Base-by-base conservation (phyloP, 805 yeast genomes). In the Candida lessepsii region DNA sequence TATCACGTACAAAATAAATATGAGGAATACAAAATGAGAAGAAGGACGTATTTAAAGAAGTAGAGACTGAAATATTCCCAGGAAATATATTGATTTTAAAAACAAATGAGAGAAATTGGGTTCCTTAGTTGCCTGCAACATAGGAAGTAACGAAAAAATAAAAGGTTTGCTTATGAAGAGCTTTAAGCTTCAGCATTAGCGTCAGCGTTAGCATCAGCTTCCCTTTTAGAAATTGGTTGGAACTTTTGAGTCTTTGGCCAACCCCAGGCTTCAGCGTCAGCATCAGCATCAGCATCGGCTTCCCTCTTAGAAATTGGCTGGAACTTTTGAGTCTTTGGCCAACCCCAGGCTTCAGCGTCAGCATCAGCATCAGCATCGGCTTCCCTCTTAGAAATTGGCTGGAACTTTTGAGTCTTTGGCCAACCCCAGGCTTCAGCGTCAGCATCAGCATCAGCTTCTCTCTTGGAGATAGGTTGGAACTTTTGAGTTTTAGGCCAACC, bases 121-220 rank as follows among this genome's bases (percentile, higher is more conserved):
- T n/a, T n/a, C n/a, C n/a, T n/a, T n/a, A n/a, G n/a, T n/a, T n/a
- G n/a, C n/a, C n/a, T n/a, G n/a, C n/a, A n/a, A n/a, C n/a, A n/a
- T n/a, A n/a, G n/a, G n/a, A n/a, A n/a, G n/a, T n/a, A n/a, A n/a
- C n/a, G n/a, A n/a, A n/a, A n/a, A n/a, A n/a, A n/a, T n/a, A n/a
- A n/a, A n/a, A n/a, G n/a, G n/a, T n/a, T n/a, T n/a, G n/a, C n/a
- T n/a, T n/a, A n/a, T n/a, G n/a, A n/a, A n/a, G n/a, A n/a, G 27
- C 25, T 23, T 11, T 32, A 32, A 24, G 16, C 41, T 36, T 18
- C 41, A 15, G 47, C 54, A 10, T 56, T 58, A 28, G 55, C 56
- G n/a, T 39, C 38, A 16, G 42, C 42, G 23, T 56, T 58, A 28
- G 55, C 56, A 17, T 39, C 38, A 16, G 42, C 42, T 27, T 53